A percentile compares a stretch with the other conserved stretches of the same genome.
These are phyloP conservation scores for Saururus chinensis DNA, from an alignment of 164 flowering plant species.

Conservation along the genomic window DNA sequence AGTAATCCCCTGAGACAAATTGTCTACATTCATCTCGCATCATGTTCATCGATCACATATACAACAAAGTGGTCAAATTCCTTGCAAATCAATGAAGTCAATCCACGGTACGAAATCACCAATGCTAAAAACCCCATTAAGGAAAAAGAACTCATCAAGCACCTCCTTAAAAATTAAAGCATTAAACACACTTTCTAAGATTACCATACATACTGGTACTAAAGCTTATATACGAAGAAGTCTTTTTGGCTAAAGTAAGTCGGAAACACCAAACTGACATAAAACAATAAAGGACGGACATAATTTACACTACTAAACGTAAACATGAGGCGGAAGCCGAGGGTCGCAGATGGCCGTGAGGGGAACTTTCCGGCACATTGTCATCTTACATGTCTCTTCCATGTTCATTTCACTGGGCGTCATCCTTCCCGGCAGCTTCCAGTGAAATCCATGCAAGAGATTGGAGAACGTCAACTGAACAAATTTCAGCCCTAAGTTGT, in stretches of 20 bases:
- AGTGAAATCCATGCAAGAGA: conserved; percentile 16
- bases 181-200: too few species aligned
- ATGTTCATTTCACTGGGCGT: conserved; percentile 9
- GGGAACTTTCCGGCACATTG: not conserved
- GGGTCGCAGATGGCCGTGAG: not conserved
- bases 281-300: too few species aligned
- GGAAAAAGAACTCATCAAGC: conserved; percentile 39
- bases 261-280: too few species aligned
- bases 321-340: not conserved
- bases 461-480: conserved; percentile 10
- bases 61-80: conserved; percentile 41
- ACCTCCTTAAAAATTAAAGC: conserved; percentile 5
- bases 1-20: conserved; percentile 26
- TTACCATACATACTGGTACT: too few species aligned
- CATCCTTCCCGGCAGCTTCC: conserved; percentile 11
- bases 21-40: conserved; percentile 19
- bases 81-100: conserved; percentile 40
- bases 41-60: conserved; percentile 35
- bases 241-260: too few species aligned
- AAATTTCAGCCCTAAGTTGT: conserved; percentile 6
- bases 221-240: too few species aligned
- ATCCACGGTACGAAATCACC: conserved; percentile 58
- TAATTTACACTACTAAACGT: not conserved
- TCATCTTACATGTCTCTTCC: not conserved
- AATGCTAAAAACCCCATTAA: conserved; percentile 35